phyloP scores from a whole-genome alignment of 78 protist genomes.

The Protostelium mycophagum region DNA sequence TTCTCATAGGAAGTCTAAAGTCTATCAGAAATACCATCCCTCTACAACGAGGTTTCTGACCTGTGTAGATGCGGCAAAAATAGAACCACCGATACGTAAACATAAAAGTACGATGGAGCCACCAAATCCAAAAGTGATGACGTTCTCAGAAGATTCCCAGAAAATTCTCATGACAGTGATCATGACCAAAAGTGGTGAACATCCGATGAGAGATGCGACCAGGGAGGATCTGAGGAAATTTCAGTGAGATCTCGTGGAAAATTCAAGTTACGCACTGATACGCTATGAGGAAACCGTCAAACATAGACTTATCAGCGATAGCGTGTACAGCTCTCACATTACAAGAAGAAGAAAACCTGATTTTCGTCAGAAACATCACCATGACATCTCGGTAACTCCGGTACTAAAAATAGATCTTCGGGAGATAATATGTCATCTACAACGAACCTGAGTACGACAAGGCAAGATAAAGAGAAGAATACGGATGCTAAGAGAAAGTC shows the following conservation, averaged over 20 bases:
- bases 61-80: neutral
- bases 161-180: neutral
- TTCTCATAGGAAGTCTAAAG: neutral
- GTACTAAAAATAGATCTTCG: no score
- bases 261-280: neutral
- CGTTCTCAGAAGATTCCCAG: neutral
- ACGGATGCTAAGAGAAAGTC: neutral
- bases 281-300: neutral
- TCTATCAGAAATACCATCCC: neutral
- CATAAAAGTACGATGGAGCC: neutral
- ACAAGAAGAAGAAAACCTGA: neutral
- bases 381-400: neutral
- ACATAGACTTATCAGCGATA: neutral
- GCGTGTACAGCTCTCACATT: neutral
- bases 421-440: no score
- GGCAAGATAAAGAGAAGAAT: neutral
- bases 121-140: neutral
- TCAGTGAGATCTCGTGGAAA: neutral
- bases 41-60: neutral
- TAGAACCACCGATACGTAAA: neutral
- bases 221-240: neutral
- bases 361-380: neutral
- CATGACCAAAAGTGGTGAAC: neutral
- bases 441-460: neutral
- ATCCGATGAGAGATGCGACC: neutral